phyloP scores from a whole-genome alignment of 495 filamentous ascomycete species.

The Aspergillus funiculosus region DNA sequence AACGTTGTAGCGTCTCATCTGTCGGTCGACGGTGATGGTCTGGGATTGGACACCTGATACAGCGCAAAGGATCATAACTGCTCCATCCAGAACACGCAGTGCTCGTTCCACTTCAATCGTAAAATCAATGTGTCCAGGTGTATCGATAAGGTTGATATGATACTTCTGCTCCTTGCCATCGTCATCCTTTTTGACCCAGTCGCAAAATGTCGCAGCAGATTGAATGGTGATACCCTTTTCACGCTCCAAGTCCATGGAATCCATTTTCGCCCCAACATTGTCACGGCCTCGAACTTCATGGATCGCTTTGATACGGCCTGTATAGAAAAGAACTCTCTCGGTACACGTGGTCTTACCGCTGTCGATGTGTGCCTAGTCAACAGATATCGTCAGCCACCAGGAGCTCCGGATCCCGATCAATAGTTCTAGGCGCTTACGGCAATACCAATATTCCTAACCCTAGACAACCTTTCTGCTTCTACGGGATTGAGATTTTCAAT shows the following conservation, averaged over 20 bases:
- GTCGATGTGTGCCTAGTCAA: slow-evolving; percentile 85
- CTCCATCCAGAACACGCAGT: slow-evolving; percentile 90
- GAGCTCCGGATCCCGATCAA: too few relatives aligned
- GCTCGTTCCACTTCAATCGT: slow-evolving; percentile 99
- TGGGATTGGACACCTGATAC: slow-evolving; percentile 96
- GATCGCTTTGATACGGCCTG: slow-evolving; percentile 91
- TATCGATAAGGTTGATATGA: slow-evolving; percentile 98
- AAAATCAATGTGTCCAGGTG: slow-evolving; percentile 98
- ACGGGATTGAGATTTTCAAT: slow-evolving; percentile 67
- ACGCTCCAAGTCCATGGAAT: slow-evolving; percentile 97
- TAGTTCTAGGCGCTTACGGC: slow-evolving; percentile 54
- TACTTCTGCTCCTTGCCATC: slow-evolving; percentile 79
- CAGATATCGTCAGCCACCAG: slow-evolving; percentile 13
- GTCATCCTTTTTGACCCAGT: slow-evolving; percentile 81
- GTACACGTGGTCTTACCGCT: slow-evolving; percentile 97
- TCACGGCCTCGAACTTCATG: slow-evolving; percentile 97
- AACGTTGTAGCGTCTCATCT: slow-evolving; percentile 98
- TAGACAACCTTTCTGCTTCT: slow-evolving; percentile 69
- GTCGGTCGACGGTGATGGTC: slow-evolving; percentile 95
- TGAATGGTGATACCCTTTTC: slow-evolving; percentile 99
- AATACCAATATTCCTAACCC: slow-evolving; percentile 95
- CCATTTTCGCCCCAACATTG: slow-evolving; percentile 97
- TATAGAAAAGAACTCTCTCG: slow-evolving; percentile 97
- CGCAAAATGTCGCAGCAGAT: slow-evolving; percentile 94
- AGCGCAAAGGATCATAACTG: slow-evolving; percentile 97